Percentiles rank a stretch among this genome's conserved stretches.
Evolutionary conservation across 2,329 filamentous ascomycete genomes (phyloP).

Genomic region (Phialocephala subalpina): DNA sequence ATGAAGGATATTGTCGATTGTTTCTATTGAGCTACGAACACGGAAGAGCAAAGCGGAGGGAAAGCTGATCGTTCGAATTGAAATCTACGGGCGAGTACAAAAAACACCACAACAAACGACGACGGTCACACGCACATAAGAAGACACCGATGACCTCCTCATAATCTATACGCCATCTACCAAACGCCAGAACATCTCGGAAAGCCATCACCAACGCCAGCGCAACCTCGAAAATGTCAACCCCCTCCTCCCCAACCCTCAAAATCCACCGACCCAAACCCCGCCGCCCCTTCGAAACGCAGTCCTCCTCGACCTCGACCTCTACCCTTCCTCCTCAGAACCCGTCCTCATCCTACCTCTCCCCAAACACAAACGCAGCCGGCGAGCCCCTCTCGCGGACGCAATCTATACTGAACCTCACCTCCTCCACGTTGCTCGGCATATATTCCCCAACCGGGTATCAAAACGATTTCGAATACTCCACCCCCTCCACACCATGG

Average conservation of each 20-base stretch:
- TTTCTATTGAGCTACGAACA: background rate
- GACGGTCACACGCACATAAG: background rate
- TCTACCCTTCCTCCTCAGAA: slow-evolving; percentile 42
- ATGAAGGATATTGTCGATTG: background rate
- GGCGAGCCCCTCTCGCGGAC: slow-evolving; percentile 68
- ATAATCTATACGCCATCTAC: background rate
- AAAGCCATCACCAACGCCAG: background rate
- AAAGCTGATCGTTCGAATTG: background rate
- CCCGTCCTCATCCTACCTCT: slow-evolving; percentile 63
- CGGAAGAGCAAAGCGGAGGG: background rate
- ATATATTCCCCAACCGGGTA: slow-evolving; percentile 81
- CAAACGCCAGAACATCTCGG: background rate
- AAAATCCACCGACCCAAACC: slow-evolving; percentile 74
- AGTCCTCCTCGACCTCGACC: background rate
- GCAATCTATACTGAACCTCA: slow-evolving; percentile 85
- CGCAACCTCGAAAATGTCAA: slow-evolving; percentile 11
- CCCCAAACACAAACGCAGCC: slow-evolving; percentile 64
- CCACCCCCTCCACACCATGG: slow-evolving; percentile 75
- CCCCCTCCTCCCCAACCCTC: slow-evolving; percentile 50
- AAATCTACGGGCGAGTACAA: background rate
- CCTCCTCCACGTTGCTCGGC: slow-evolving; percentile 86
- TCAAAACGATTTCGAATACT: slow-evolving; percentile 51
- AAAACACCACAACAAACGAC: background rate
- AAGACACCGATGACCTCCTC: background rate
- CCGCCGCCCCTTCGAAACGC: slow-evolving; percentile 70